Percentiles rank a stretch among this genome's conserved stretches.
These are phyloP conservation scores for Dactylellina haptotyla DNA, from an alignment of 2,329 filamentous ascomycete genomes.

Conservation along the genomic window DNA sequence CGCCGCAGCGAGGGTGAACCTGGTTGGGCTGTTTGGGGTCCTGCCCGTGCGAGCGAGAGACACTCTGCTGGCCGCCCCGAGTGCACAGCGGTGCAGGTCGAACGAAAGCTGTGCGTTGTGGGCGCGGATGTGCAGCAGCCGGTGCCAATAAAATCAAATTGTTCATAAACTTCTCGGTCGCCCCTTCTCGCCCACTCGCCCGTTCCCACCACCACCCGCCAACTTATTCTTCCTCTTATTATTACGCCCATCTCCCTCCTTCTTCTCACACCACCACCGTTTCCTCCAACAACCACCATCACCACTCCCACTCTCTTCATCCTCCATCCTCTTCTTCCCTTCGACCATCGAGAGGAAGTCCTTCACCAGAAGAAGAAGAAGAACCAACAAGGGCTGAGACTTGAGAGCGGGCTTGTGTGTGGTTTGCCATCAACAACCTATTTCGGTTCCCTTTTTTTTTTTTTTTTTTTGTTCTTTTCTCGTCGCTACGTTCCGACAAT, in stretches of 20 bases:
- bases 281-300: neutral
- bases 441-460: neutral
- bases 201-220: slow-evolving; percentile 8
- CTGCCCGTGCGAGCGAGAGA: too few relatives aligned
- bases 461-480: neutral
- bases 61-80: too few relatives aligned
- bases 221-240: too few relatives aligned
- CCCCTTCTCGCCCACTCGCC: slow-evolving; percentile 38
- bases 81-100: too few relatives aligned
- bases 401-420: too few relatives aligned
- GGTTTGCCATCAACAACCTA: too few relatives aligned
- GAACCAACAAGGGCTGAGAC: slow-evolving; percentile 6
- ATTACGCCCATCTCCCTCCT: neutral
- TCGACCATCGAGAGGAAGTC: slow-evolving; percentile 3
- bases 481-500: slow-evolving; percentile 20
- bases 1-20: too few relatives aligned
- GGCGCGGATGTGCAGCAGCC: slow-evolving; percentile 2
- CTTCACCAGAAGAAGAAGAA: slow-evolving; percentile 23
- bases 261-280: slow-evolving; percentile 2
- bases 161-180: slow-evolving; percentile 53
- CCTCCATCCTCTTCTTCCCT: slow-evolving; percentile 22
- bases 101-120: too few relatives aligned
- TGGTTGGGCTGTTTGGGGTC: slow-evolving; percentile 1
- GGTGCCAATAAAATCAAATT: neutral
- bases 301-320: slow-evolving; percentile 13